A percentile compares a stretch with the other conserved stretches of the same genome.
Conservation (phyloP, 192 early-diverging fungal genomes). For the Linnemannia schmuckeri region DNA sequence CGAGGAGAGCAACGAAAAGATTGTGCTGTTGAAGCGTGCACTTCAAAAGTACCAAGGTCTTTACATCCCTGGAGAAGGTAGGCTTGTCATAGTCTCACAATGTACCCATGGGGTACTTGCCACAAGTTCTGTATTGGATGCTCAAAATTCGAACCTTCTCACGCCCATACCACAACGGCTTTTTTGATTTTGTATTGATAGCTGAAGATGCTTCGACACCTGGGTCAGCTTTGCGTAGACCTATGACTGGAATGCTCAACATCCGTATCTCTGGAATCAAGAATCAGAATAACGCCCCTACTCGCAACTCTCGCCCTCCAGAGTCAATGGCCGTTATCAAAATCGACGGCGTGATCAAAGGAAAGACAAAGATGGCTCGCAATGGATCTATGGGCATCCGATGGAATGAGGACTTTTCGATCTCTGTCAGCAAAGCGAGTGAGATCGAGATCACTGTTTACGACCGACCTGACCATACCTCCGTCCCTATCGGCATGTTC, state of each 20-base stretch:
- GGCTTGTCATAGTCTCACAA: background rate
- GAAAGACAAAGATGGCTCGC: slow-evolving; percentile 76
- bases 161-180: background rate
- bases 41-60: slow-evolving; percentile 90
- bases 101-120: too few relatives aligned
- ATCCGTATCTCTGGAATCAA: slow-evolving; percentile 72
- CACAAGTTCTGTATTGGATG: too few relatives aligned
- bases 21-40: slow-evolving; percentile 77
- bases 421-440: slow-evolving; percentile 88
- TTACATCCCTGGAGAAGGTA: slow-evolving; percentile 75
- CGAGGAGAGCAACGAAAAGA: slow-evolving; percentile 78
- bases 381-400: slow-evolving; percentile 65
- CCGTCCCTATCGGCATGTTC: slow-evolving; percentile 82
- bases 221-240: slow-evolving; percentile 73
- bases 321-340: slow-evolving; percentile 86
- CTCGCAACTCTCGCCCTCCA: slow-evolving; percentile 65
- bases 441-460: slow-evolving; percentile 95
- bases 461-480: slow-evolving; percentile 78
- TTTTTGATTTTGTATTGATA: background rate
- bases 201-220: slow-evolving; percentile 51
- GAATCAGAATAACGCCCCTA: slow-evolving; percentile 69
- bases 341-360: slow-evolving; percentile 85
- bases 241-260: slow-evolving; percentile 78
- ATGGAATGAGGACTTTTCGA: slow-evolving; percentile 90
- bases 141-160: background rate